phyloP scores from a whole-genome alignment of 768 basidiomycete species.

The Psilocybe sp. region DNA sequence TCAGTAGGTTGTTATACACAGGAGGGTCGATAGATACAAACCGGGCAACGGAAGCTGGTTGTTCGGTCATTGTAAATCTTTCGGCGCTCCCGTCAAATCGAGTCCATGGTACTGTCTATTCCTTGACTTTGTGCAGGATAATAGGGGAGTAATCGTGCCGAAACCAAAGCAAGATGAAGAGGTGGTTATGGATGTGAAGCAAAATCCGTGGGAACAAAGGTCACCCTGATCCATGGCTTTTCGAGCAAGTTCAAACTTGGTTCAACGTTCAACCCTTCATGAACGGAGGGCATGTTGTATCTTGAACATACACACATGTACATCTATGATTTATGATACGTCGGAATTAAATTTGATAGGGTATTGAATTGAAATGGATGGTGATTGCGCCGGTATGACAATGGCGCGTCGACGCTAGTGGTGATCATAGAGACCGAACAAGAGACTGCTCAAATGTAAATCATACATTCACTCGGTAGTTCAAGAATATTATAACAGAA shows the following conservation, averaged over 20 bases:
- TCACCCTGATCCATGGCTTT: too few species aligned
- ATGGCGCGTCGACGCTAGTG: background rate
- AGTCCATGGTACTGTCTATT: conserved; percentile 30
- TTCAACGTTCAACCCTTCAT: too few species aligned
- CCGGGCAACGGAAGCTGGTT: conserved; percentile 42
- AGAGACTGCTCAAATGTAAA: too few species aligned
- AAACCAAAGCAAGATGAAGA: conserved; percentile 7
- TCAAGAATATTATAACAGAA: background rate
- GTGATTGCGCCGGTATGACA: too few species aligned
- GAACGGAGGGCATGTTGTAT: too few species aligned
- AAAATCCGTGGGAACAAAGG: conserved; percentile 13
- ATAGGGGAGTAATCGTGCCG: background rate
- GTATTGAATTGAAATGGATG: too few species aligned
- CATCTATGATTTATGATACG: background rate
- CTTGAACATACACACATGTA: background rate
- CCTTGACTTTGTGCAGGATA: conserved; percentile 10
- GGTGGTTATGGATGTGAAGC: conserved; percentile 8
- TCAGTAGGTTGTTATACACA: conserved; percentile 2
- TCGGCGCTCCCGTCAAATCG: conserved; percentile 15
- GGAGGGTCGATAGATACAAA: conserved; percentile 19
- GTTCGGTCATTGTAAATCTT: conserved; percentile 39
- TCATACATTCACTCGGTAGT: too few species aligned
- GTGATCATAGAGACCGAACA: too few species aligned
- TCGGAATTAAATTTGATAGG: too few species aligned
- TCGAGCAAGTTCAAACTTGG: too few species aligned